Conservation (phyloP, 371 early-diverging fungal genomes). For the Phascolomyces articulosus region DNA sequence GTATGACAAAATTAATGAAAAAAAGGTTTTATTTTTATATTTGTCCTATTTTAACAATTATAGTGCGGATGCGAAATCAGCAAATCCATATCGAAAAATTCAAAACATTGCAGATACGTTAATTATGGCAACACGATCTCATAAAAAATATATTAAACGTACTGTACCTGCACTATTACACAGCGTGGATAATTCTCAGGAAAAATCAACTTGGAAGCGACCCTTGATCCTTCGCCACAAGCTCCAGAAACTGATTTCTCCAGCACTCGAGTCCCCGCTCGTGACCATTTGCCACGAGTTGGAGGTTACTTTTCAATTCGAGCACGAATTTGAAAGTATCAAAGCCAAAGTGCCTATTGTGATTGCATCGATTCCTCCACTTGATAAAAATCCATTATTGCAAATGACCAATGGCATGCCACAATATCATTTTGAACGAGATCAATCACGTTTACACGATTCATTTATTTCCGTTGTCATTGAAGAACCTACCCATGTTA, state of each 20-base stretch:
- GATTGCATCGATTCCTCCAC: slow-evolving; percentile 29
- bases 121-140: neutral
- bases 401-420: slow-evolving; percentile 13
- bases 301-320: slow-evolving; percentile 31
- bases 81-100: neutral
- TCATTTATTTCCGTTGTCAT: slow-evolving; percentile 9
- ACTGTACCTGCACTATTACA: slow-evolving; percentile 25
- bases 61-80: slow-evolving; percentile 4
- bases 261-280: slow-evolving; percentile 25
- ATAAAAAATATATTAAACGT: slow-evolving; percentile 22
- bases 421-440: slow-evolving; percentile 21
- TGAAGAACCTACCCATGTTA: slow-evolving; percentile 11
- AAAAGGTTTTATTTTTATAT: neutral
- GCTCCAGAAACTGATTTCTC: slow-evolving; percentile 18
- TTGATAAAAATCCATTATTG: neutral
- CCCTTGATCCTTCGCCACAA: slow-evolving; percentile 28
- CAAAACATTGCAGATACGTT: slow-evolving; percentile 11
- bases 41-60: neutral
- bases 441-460: slow-evolving; percentile 11
- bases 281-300: slow-evolving; percentile 27
- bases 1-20: slow-evolving; percentile 9
- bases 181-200: slow-evolving; percentile 17
- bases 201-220: slow-evolving; percentile 28
- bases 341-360: slow-evolving; percentile 30
- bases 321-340: slow-evolving; percentile 29